Evolutionary conservation across 768 basidiomycete genomes (phyloP).

Genomic region (Auriscalpium microsporum): DNA sequence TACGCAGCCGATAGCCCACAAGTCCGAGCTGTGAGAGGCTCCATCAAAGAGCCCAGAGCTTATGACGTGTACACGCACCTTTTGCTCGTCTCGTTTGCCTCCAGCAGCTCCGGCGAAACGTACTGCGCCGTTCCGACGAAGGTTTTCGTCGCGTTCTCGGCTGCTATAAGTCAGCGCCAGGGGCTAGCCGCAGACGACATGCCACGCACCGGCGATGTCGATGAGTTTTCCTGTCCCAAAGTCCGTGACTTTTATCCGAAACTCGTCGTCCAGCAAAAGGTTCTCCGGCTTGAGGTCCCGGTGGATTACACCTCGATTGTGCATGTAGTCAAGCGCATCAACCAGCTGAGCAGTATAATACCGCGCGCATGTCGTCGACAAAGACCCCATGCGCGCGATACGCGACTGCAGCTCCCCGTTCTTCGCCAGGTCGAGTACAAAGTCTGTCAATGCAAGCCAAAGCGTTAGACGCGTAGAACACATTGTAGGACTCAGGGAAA

Average conservation of each 20-base stretch:
- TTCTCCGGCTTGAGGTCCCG: slow-evolving; percentile 87
- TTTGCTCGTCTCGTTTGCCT: slow-evolving; percentile 62
- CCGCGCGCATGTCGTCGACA: slow-evolving; percentile 65
- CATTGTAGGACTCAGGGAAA: too few species aligned
- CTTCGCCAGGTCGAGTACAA: slow-evolving; percentile 65
- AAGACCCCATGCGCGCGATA: slow-evolving; percentile 73
- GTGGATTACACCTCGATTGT: slow-evolving; percentile 83
- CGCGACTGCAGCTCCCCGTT: slow-evolving; percentile 75
- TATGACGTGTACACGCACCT: slow-evolving; percentile 39
- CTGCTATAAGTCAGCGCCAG: slow-evolving; percentile 12
- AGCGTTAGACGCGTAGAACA: too few species aligned
- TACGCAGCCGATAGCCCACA: slow-evolving; percentile 94
- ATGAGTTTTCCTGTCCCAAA: slow-evolving; percentile 88
- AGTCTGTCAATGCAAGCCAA: slow-evolving; percentile 37
- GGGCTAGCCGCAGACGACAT: neutral
- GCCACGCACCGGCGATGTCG: slow-evolving; percentile 42
- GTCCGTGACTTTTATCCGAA: slow-evolving; percentile 91
- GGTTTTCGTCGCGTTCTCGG: slow-evolving; percentile 38
- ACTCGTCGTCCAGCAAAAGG: slow-evolving; percentile 77
- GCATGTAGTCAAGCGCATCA: slow-evolving; percentile 87
- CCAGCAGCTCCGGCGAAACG: slow-evolving; percentile 78
- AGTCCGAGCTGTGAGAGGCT: slow-evolving; percentile 63
- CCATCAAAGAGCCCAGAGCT: slow-evolving; percentile 2
- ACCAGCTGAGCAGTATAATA: slow-evolving; percentile 89
- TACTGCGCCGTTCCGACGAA: slow-evolving; percentile 92